These are phyloP conservation scores for Orbilia ellipsospora DNA, from an alignment of 2,329 filamentous ascomycete species.

Conservation along the genomic window DNA sequence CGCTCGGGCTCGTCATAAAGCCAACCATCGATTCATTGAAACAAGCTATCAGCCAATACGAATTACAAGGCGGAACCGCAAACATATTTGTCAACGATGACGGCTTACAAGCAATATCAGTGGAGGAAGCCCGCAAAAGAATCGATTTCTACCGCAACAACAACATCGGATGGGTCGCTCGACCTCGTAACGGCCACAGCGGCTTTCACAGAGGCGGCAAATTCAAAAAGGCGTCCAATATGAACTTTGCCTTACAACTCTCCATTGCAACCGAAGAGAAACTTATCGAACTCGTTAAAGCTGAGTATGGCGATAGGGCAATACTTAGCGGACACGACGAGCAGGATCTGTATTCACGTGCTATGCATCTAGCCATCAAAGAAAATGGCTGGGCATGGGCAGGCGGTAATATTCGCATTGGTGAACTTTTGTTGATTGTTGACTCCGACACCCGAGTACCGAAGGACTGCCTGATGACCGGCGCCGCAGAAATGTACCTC, in stretches of 20 bases:
- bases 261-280: constrained; percentile 73
- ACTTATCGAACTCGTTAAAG: constrained; percentile 42
- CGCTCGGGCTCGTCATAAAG: constrained; percentile 66
- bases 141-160: constrained; percentile 49
- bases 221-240: constrained; percentile 80
- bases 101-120: constrained; percentile 72
- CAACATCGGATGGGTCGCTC: constrained; percentile 57
- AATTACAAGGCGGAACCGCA: constrained; percentile 73
- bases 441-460: constrained; percentile 78
- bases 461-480: constrained; percentile 74
- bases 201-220: constrained; percentile 71
- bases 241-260: constrained; percentile 76
- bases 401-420: constrained; percentile 71
- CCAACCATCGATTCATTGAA: constrained; percentile 70
- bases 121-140: constrained; percentile 60
- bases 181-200: constrained; percentile 66
- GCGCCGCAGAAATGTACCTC: constrained; percentile 77
- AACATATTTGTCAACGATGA: constrained; percentile 77
- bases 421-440: constrained; percentile 74
- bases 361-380: constrained; percentile 67
- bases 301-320: constrained; percentile 13
- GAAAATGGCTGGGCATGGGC: constrained; percentile 70
- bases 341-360: constrained; percentile 67
- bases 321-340: constrained; percentile 59
- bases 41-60: constrained; percentile 70